Percentiles rank a stretch among this genome's conserved stretches.
These are phyloP conservation scores for Polyporus arcularius DNA, from an alignment of 768 basidiomycete genomes.

Conservation along the genomic window DNA sequence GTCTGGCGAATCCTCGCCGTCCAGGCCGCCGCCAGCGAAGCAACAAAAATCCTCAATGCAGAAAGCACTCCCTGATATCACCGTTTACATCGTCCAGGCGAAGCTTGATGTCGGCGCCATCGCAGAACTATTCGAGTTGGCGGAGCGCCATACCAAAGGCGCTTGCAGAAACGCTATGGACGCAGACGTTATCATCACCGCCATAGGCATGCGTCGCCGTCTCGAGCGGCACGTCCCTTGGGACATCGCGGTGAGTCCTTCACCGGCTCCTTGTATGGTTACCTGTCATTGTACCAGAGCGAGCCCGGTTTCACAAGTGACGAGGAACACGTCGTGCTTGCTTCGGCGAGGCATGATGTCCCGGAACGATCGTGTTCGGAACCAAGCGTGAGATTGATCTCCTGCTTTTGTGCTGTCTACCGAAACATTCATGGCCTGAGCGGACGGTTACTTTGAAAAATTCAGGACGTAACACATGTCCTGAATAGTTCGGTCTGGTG, in stretches of 20 bases:
- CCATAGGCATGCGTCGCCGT: conserved; percentile 63
- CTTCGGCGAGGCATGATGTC: no score
- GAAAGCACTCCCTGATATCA: conserved; percentile 20
- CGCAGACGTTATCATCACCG: conserved; percentile 69
- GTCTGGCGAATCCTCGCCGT: conserved; percentile 12
- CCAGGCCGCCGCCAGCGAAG: conserved; percentile 14
- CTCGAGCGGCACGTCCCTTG: conserved; percentile 71
- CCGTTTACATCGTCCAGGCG: conserved; percentile 30
- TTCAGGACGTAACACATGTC: no score
- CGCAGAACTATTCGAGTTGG: conserved; percentile 31
- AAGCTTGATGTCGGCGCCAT: conserved; percentile 29
- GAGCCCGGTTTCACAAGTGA: no score
- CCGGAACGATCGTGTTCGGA: no score
- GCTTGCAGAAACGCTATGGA: conserved; percentile 43
- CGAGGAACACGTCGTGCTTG: no score
- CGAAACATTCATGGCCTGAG: no score
- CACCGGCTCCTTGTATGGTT: no score
- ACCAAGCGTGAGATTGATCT: no score
- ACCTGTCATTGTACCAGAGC: no score
- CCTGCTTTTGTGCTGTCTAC: no score
- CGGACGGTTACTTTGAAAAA: no score
- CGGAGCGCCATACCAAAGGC: conserved; percentile 30
- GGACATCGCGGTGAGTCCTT: conserved; percentile 58
- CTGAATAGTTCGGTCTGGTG: no score
- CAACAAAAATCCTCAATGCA: conserved; percentile 5